Percentiles rank a stretch among this genome's conserved stretches.
These are phyloP conservation scores for Fusarium sp. DNA, from an alignment of 2,329 filamentous ascomycete species.

Conservation along the genomic window DNA sequence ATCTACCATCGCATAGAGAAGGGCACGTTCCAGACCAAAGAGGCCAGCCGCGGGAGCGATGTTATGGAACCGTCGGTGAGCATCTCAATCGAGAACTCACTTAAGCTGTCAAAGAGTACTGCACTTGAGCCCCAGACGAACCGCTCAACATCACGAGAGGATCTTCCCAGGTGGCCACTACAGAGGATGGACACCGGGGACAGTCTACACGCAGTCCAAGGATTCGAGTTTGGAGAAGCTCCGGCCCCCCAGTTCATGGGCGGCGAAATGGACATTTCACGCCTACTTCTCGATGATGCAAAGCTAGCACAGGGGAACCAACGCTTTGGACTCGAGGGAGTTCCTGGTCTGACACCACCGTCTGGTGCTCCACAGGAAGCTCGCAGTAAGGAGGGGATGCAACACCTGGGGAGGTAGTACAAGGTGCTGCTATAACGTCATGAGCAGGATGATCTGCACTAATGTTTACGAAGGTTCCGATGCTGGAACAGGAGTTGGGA, in stretches of 20 bases:
- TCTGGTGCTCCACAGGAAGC: conserved; percentile 24
- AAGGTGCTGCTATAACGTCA: conserved; percentile 2
- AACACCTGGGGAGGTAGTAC: conserved; percentile 27
- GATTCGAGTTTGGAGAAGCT: conserved; percentile 60
- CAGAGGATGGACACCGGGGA: conserved; percentile 49
- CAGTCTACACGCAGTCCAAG: conserved; percentile 39
- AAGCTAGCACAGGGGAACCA: conserved; percentile 44
- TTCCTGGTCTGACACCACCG: conserved; percentile 41
- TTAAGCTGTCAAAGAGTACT: conserved; percentile 54
- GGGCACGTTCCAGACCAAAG: conserved; percentile 60
- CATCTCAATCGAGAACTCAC: conserved; percentile 61
- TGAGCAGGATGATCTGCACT: conserved; percentile 20
- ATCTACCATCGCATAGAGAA: conserved; percentile 69
- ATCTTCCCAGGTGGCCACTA: conserved; percentile 58
- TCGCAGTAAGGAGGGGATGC: conserved; percentile 28
- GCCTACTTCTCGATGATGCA: conserved; percentile 68
- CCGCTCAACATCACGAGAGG: conserved; percentile 59
- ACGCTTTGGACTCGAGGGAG: conserved; percentile 44
- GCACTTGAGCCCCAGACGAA: conserved; percentile 55
- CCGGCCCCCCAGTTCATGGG: conserved; percentile 55
- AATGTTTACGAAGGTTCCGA: conserved; percentile 28
- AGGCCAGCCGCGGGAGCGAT: conserved; percentile 54
- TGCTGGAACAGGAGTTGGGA: conserved; percentile 39
- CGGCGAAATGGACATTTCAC: conserved; percentile 72
- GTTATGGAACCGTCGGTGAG: conserved; percentile 65